phyloP scores from a whole-genome alignment of 148 eudicot species.

The Fagopyrum tataricum region DNA sequence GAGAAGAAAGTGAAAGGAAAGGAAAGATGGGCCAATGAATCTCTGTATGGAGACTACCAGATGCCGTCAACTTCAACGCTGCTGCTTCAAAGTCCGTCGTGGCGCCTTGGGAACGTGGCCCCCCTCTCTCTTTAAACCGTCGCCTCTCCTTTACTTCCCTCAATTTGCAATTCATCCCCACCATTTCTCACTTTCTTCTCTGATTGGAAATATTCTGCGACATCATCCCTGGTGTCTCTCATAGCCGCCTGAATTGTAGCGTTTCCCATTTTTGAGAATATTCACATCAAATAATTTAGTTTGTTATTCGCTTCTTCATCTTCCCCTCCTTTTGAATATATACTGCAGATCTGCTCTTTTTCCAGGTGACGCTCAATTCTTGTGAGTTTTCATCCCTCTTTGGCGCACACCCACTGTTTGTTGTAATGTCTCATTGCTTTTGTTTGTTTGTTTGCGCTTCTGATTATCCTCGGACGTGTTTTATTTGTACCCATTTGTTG shows the following conservation, averaged over 20 bases:
- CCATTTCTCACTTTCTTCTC: not conserved
- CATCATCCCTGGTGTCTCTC: not conserved
- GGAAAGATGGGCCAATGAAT: not conserved
- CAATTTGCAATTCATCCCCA: not conserved
- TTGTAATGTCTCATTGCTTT: not conserved
- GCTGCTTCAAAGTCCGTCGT: not conserved
- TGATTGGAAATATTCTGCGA: not conserved
- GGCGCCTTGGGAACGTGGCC: constrained; percentile 11
- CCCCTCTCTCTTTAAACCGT: constrained; percentile 5
- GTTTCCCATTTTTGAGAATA: not conserved
- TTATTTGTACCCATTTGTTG: constrained; percentile 4
- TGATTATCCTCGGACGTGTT: not conserved
- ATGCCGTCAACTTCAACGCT: constrained; percentile 10
- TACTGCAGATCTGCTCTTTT: not conserved
- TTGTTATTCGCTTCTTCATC: not conserved
- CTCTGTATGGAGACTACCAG: constrained; percentile 7
- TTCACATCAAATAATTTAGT: not conserved
- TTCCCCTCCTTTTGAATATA: not conserved
- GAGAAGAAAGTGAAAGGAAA: not conserved
- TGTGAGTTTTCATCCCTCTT: not conserved
- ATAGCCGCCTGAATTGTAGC: not conserved
- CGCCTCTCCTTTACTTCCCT: not conserved
- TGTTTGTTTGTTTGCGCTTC: not conserved
- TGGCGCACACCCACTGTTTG: constrained; percentile 1
- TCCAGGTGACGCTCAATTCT: not conserved